phyloP scores from a whole-genome alignment of 2,329 filamentous ascomycete genomes.

The Myriosclerotinia curreyana region DNA sequence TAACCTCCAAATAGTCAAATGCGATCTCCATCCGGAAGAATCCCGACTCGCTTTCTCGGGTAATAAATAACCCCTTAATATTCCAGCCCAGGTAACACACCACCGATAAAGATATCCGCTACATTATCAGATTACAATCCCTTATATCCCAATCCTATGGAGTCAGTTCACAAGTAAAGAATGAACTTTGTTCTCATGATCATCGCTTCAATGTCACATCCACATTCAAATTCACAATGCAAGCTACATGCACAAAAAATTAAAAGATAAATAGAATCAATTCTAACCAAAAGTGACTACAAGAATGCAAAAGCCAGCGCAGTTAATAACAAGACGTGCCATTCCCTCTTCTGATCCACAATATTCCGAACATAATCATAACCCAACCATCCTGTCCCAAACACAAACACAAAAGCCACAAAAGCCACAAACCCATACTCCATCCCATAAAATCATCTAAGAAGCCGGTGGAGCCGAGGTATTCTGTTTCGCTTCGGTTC shows the following conservation, averaged over 20 bases:
- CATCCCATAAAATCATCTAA: constrained; percentile 11
- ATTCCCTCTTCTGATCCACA: background rate
- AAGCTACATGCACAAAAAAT: background rate
- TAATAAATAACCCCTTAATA: background rate
- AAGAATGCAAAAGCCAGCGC: background rate
- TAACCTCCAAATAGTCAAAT: no score
- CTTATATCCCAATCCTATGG: background rate
- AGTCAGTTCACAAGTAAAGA: background rate
- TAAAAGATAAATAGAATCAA: background rate
- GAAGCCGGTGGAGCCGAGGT: constrained; percentile 30
- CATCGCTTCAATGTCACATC: background rate
- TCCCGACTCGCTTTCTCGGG: background rate
- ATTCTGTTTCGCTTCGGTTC: constrained; percentile 39
- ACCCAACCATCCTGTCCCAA: background rate
- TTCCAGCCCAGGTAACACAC: background rate
- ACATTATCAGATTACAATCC: background rate
- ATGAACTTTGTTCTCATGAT: no score
- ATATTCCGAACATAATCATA: background rate
- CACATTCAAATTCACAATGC: background rate
- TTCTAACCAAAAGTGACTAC: background rate
- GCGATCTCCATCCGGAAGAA: background rate
- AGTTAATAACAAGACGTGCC: background rate
- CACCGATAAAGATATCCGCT: no score
- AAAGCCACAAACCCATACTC: constrained; percentile 1
- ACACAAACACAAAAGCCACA: background rate